These are phyloP conservation scores for Hirschioporus abietinus DNA, from an alignment of 768 basidiomycete genomes.

Conservation along the genomic window DNA sequence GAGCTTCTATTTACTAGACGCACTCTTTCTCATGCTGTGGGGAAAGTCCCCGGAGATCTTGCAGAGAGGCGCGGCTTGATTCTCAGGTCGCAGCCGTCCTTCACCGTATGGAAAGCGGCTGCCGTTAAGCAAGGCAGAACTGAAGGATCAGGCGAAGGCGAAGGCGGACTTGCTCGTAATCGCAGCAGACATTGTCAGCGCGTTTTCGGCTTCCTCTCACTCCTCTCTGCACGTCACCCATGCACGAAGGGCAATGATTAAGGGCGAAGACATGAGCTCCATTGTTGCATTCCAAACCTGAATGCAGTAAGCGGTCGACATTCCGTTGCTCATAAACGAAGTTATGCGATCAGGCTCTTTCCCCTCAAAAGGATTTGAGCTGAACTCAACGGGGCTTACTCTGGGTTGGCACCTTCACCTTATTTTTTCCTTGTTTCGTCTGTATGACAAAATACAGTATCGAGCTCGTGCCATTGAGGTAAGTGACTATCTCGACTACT, in stretches of 20 bases:
- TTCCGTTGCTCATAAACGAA: slow-evolving; percentile 79
- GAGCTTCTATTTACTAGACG: slow-evolving; percentile 26
- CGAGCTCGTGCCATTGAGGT: not conserved
- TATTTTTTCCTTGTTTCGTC: slow-evolving; percentile 44
- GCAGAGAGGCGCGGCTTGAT: slow-evolving; percentile 54
- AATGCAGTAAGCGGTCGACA: slow-evolving; percentile 32
- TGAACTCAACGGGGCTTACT: slow-evolving; percentile 94
- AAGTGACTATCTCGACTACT: slow-evolving; percentile 10
- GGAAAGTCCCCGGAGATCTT: slow-evolving; percentile 87
- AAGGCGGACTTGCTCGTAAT: slow-evolving; percentile 37
- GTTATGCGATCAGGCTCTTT: slow-evolving; percentile 75
- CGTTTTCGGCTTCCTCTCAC: slow-evolving; percentile 37
- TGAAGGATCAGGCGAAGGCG: slow-evolving; percentile 41
- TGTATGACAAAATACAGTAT: slow-evolving; percentile 28
- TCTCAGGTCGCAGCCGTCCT: slow-evolving; percentile 31
- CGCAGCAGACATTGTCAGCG: slow-evolving; percentile 2
- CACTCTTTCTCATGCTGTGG: slow-evolving; percentile 63
- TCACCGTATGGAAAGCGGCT: slow-evolving; percentile 60
- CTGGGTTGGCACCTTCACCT: slow-evolving; percentile 51
- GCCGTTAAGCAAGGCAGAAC: slow-evolving; percentile 67
- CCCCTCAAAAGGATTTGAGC: slow-evolving; percentile 25
- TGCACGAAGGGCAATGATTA: slow-evolving; percentile 28
- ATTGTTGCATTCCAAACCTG: slow-evolving; percentile 37
- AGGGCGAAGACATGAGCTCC: slow-evolving; percentile 77
- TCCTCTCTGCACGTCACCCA: slow-evolving; percentile 51